Evolutionary conservation across 2,329 filamentous ascomycete species (phyloP).

Genomic region (Fusarium floridanum): DNA sequence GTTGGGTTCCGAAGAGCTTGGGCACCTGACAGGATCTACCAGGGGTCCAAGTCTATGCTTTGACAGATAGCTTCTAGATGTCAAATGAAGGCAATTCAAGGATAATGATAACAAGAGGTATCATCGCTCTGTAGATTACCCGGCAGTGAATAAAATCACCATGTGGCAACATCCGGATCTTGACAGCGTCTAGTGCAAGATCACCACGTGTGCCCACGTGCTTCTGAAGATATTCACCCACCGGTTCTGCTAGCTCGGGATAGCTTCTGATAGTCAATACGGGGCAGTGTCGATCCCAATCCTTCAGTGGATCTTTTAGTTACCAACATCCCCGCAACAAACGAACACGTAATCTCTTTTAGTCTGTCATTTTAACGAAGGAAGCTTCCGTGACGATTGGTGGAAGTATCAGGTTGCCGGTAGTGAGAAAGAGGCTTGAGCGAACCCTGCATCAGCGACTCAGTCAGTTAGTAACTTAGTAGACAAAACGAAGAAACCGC

Average conservation of each 20-base stretch:
- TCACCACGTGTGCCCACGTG: not conserved
- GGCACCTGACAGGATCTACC: not conserved
- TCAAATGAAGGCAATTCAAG: not conserved
- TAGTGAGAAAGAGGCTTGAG: not conserved
- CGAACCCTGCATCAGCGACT: not conserved
- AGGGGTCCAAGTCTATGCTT: not conserved
- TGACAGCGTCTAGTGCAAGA: not conserved
- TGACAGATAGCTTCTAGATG: not conserved
- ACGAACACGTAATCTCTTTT: not conserved
- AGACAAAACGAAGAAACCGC: not conserved
- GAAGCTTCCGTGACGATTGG: not conserved
- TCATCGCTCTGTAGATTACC: not conserved
- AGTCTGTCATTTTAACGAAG: not conserved
- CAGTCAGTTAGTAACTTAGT: too few species aligned
- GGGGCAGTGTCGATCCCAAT: not conserved
- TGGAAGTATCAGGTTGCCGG: not conserved
- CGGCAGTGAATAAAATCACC: not conserved
- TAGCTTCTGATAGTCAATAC: not conserved
- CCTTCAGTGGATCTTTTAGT: not conserved
- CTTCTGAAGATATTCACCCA: not conserved
- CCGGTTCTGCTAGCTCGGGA: not conserved
- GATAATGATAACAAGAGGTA: not conserved
- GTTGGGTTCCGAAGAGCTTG: not conserved
- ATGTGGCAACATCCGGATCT: not conserved
- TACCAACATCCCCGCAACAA: not conserved